Conservation (phyloP, 225 moss, liverwort and hornwort genomes). For the Pseudoscleropodium purum region DNA sequence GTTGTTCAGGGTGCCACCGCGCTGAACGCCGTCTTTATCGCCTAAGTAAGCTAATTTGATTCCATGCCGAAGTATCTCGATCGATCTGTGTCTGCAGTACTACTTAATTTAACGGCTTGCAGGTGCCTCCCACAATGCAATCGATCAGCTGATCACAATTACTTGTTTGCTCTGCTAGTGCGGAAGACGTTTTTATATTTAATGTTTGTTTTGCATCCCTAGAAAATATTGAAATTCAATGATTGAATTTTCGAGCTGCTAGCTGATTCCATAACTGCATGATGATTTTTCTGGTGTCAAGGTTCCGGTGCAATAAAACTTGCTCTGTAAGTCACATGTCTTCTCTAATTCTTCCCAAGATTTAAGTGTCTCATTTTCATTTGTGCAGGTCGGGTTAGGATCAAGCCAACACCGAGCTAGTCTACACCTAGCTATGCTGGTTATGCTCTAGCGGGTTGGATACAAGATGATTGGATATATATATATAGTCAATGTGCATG, state of each 20-base stretch:
- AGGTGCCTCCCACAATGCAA: not conserved
- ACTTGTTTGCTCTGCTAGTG: not conserved
- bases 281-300: not conserved
- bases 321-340: not conserved
- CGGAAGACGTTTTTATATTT: too few relatives aligned
- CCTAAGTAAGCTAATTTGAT: not conserved
- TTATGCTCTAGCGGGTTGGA: not conserved
- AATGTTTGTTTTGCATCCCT: not conserved
- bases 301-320: too few relatives aligned
- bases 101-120: not conserved
- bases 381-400: not conserved
- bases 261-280: not conserved
- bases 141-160: not conserved
- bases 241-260: too few relatives aligned
- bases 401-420: not conserved
- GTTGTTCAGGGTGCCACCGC: conserved; percentile 2
- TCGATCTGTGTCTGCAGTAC: not conserved
- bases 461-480: not conserved
- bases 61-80: not conserved
- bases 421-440: not conserved
- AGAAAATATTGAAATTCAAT: not conserved
- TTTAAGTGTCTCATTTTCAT: too few relatives aligned
- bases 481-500: too few relatives aligned
- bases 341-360: not conserved
- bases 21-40: conserved; percentile 22